These are phyloP conservation scores for Nyctanthes arbortristis DNA, from an alignment of 257 asterid species.

Conservation along the genomic window DNA sequence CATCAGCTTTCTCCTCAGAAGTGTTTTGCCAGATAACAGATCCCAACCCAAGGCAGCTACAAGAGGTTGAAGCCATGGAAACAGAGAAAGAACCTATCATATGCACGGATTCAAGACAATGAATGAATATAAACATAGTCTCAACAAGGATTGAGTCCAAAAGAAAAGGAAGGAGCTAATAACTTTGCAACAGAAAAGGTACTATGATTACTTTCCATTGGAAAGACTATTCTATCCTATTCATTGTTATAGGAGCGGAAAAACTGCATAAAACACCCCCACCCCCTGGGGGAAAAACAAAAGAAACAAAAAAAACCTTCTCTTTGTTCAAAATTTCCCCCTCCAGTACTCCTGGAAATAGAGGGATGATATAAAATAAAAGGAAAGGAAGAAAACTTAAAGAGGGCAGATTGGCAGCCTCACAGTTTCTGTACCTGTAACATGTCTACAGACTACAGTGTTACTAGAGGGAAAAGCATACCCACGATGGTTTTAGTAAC, in stretches of 20 bases:
- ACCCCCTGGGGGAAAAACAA: too few relatives aligned
- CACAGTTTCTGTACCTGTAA: not conserved
- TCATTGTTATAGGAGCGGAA: not conserved
- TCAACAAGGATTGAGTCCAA: conserved; percentile 3
- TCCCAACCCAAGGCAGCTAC: conserved; percentile 99
- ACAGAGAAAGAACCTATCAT: conserved; percentile 71
- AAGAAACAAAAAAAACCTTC: too few relatives aligned
- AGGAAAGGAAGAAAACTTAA: conserved; percentile 3
- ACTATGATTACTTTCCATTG: conserved; percentile 15
- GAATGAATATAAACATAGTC: conserved; percentile 16
- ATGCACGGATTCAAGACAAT: conserved; percentile 20
- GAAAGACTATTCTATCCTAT: conserved; percentile 10
- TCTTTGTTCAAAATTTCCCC: conserved; percentile 19
- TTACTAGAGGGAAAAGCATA: not conserved
- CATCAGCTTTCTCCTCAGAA: conserved; percentile 77
- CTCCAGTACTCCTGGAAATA: conserved; percentile 20
- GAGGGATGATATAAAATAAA: too few relatives aligned
- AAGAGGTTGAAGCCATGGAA: conserved; percentile 95
- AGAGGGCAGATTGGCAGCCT: not conserved
- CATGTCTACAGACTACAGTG: not conserved
- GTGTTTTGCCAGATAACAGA: conserved; percentile 84
- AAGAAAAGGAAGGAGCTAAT: conserved; percentile 11
- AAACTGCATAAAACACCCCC: too few relatives aligned
- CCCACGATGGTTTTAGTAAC: not conserved
- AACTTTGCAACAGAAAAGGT: conserved; percentile 16